A percentile compares a stretch with the other conserved stretches of the same genome.
Evolutionary conservation across 2,329 filamentous ascomycete genomes (phyloP).

Genomic region (Xylariales sp.): DNA sequence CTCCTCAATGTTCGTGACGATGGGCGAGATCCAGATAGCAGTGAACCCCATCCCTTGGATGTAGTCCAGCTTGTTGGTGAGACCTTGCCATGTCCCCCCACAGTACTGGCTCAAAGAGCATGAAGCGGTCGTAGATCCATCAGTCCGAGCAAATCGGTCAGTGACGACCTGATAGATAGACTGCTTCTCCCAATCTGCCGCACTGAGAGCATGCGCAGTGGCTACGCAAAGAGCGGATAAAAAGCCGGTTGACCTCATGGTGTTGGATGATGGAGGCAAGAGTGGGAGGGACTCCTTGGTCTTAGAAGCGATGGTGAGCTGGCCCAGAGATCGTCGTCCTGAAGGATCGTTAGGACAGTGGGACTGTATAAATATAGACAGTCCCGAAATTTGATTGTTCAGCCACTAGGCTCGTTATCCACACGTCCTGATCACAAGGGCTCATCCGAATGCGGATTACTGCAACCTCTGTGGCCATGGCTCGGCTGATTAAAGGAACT

Average conservation of each 20-base stretch:
- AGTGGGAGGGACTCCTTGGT: too few relatives aligned
- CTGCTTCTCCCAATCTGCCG: slow-evolving; percentile 32
- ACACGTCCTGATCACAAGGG: too few relatives aligned
- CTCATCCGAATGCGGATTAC: too few relatives aligned
- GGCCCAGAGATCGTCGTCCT: too few relatives aligned
- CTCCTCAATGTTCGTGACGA: slow-evolving; percentile 36
- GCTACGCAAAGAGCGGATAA: slow-evolving; percentile 4
- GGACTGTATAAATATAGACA: neutral
- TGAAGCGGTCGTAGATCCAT: slow-evolving; percentile 30
- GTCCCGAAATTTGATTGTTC: too few relatives aligned
- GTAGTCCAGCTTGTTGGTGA: slow-evolving; percentile 45
- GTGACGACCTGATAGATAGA: slow-evolving; percentile 43
- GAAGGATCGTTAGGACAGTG: neutral
- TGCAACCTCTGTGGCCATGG: too few relatives aligned
- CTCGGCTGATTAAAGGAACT: too few relatives aligned
- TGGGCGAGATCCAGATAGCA: slow-evolving; percentile 40
- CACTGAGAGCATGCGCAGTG: slow-evolving; percentile 19
- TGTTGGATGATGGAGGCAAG: neutral
- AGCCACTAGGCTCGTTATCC: too few relatives aligned
- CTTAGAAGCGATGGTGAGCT: too few relatives aligned
- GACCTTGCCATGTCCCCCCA: slow-evolving; percentile 44
- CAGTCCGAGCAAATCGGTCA: slow-evolving; percentile 35
- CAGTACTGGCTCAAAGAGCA: slow-evolving; percentile 34
- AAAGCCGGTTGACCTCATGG: neutral
- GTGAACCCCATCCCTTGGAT: slow-evolving; percentile 43